These are phyloP conservation scores for Penicillium sp. DNA, from an alignment of 2,329 filamentous ascomycete genomes.

Conservation along the genomic window DNA sequence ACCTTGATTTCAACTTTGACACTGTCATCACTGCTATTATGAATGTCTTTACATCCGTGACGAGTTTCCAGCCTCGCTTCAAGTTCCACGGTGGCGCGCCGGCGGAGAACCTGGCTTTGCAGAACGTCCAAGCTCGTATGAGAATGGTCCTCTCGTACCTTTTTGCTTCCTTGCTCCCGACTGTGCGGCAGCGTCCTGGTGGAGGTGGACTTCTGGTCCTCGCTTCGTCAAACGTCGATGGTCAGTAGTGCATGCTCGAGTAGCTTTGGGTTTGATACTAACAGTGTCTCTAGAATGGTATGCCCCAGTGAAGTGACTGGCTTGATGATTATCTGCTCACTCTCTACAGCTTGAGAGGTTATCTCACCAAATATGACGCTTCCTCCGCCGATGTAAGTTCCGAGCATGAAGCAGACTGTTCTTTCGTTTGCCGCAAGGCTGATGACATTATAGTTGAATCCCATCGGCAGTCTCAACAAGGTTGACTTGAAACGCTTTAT, in stretches of 20 bases:
- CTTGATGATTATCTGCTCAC: neutral
- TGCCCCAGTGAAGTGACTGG: conserved; percentile 25
- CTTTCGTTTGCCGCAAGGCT: conserved; percentile 37
- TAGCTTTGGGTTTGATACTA: conserved; percentile 1
- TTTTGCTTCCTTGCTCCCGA: conserved; percentile 59
- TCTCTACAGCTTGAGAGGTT: conserved; percentile 37
- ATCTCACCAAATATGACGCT: conserved; percentile 67
- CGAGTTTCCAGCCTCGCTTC: conserved; percentile 56
- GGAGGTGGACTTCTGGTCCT: conserved; percentile 59
- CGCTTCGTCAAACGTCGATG: conserved; percentile 61
- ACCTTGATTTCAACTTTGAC: conserved; percentile 70
- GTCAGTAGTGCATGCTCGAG: conserved; percentile 8
- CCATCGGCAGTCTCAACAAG: conserved; percentile 52
- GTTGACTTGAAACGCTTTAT: conserved; percentile 68
- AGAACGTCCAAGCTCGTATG: conserved; percentile 62
- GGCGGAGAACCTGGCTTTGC: conserved; percentile 59
- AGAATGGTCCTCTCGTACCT: conserved; percentile 62
- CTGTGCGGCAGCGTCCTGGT: conserved; percentile 51
- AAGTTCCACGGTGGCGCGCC: conserved; percentile 58
- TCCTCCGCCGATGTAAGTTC: conserved; percentile 49
- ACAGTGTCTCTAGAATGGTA: conserved; percentile 24
- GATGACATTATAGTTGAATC: conserved; percentile 40
- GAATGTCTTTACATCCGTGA: conserved; percentile 53
- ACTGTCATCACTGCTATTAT: conserved; percentile 56
- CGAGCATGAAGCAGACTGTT: neutral